Evolutionary conservation across 140 eudicot species (phyloP).

Genomic region (Eryngium alpinum): DNA sequence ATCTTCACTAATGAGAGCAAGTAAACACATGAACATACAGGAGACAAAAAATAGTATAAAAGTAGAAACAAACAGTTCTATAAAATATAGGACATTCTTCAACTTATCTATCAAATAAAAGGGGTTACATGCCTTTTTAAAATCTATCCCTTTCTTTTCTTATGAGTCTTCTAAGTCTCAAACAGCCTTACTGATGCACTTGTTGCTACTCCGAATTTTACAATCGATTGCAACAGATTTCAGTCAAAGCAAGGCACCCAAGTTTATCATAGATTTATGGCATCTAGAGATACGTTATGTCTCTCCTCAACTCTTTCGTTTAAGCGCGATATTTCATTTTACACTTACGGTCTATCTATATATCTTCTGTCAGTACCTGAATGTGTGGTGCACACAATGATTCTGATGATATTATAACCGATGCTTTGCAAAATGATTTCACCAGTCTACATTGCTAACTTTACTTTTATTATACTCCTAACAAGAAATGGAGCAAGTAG

Average conservation of each 20-base stretch:
- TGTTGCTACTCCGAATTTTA: neutral
- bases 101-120: neutral
- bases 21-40: neutral
- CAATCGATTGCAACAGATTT: neutral
- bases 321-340: neutral
- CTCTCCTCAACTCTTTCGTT: neutral
- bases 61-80: neutral
- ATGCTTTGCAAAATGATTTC: neutral
- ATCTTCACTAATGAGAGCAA: neutral
- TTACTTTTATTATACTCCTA: conserved; percentile 34
- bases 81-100: neutral
- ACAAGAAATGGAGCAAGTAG: conserved; percentile 94
- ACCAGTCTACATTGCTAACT: conserved; percentile 25
- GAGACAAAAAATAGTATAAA: neutral
- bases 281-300: neutral
- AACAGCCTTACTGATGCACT: neutral
- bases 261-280: neutral
- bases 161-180: neutral
- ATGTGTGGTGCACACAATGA: conserved; percentile 9
- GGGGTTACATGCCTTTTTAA: neutral
- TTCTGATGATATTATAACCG: conserved; percentile 15
- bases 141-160: neutral
- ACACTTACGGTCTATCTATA: neutral
- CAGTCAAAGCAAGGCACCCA: neutral
- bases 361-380: neutral